Percentiles rank a stretch among this genome's conserved stretches.
These are phyloP conservation scores for Epichloe typhina DNA, from an alignment of 2,329 filamentous ascomycete species.

Conservation along the genomic window DNA sequence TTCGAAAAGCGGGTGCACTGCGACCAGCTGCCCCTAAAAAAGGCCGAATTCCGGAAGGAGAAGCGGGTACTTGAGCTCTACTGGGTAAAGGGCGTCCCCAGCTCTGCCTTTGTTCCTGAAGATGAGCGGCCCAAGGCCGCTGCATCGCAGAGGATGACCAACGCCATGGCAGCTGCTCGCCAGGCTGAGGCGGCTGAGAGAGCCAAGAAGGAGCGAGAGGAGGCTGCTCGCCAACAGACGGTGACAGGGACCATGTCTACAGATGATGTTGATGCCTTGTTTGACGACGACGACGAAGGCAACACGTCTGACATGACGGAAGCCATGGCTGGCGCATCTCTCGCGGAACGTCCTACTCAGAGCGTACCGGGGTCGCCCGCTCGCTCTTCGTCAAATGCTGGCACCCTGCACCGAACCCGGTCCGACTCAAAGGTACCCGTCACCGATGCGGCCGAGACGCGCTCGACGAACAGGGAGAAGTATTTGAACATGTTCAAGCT, in stretches of 20 bases:
- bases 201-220: slow-evolving; percentile 73
- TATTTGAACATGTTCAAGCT: slow-evolving; percentile 83
- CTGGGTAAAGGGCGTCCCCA: slow-evolving; percentile 98
- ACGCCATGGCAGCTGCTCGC: slow-evolving; percentile 61
- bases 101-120: slow-evolving; percentile 89
- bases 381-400: slow-evolving; percentile 54
- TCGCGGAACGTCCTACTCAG: slow-evolving; percentile 81
- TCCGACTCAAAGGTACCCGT: slow-evolving; percentile 87
- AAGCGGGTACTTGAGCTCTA: slow-evolving; percentile 89
- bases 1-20: slow-evolving; percentile 99
- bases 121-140: slow-evolving; percentile 86
- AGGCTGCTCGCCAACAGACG: slow-evolving; percentile 83
- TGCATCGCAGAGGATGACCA: slow-evolving; percentile 57
- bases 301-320: slow-evolving; percentile 82
- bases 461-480: slow-evolving; percentile 88
- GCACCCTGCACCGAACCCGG: slow-evolving; percentile 70
- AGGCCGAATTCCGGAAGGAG: slow-evolving; percentile 98
- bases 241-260: slow-evolving; percentile 90
- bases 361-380: slow-evolving; percentile 88
- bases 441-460: slow-evolving; percentile 60
- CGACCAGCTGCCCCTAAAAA: slow-evolving; percentile 93
- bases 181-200: slow-evolving; percentile 75
- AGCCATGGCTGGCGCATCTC: slow-evolving; percentile 78
- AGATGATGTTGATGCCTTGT: slow-evolving; percentile 87
- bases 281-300: slow-evolving; percentile 86